These are phyloP conservation scores for Lachnellula arida DNA, from an alignment of 2,329 filamentous ascomycete species.

Conservation along the genomic window DNA sequence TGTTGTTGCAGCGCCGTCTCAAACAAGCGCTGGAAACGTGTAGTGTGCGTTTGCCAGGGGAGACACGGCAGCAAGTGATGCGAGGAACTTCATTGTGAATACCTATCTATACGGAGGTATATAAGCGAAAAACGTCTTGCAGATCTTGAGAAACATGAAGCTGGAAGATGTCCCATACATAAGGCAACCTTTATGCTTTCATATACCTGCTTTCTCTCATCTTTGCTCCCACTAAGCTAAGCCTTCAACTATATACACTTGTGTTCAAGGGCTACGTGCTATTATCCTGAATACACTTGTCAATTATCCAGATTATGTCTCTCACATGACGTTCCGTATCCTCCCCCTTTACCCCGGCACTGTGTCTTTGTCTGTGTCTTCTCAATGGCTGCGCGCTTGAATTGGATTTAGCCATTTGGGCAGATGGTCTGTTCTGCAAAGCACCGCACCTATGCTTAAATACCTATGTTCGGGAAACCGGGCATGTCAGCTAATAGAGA, in stretches of 20 bases:
- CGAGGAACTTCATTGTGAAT: not conserved
- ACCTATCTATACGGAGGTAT: too few relatives aligned
- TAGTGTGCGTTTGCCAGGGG: not conserved
- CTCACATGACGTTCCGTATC: not conserved
- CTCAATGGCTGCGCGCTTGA: not conserved
- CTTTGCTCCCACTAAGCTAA: not conserved
- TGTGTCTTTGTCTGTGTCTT: too few relatives aligned
- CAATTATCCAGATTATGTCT: conserved; percentile 2
- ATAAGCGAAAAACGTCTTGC: not conserved
- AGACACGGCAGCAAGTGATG: not conserved
- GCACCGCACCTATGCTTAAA: too few relatives aligned
- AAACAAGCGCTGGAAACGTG: not conserved
- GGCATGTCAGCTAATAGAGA: not conserved
- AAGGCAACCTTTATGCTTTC: not conserved
- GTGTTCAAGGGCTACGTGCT: not conserved
- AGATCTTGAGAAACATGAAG: not conserved
- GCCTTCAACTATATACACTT: too few relatives aligned
- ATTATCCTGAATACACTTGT: conserved; percentile 1
- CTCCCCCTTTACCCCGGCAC: not conserved
- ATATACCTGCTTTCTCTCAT: not conserved
- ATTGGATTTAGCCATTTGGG: not conserved
- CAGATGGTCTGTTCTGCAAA: not conserved
- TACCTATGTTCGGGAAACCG: not conserved
- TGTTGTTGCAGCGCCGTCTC: not conserved
- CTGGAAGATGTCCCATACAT: not conserved